Percentiles rank a stretch among this genome's conserved stretches.
Evolutionary conservation across 345 rosid genomes (phyloP).

Genomic region (Heritiera littoralis): DNA sequence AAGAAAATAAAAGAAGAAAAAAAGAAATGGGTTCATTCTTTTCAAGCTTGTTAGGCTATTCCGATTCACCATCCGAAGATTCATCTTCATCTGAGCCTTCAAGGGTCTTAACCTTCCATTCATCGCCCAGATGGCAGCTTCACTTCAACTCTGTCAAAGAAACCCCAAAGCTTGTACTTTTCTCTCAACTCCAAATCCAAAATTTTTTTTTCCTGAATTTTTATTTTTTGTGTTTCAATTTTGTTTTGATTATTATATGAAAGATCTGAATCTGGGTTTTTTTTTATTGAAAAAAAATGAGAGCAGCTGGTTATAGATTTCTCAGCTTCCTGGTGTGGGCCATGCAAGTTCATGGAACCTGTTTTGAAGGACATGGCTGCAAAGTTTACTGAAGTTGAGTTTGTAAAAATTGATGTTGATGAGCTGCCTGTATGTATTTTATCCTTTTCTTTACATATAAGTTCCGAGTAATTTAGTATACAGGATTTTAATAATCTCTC

Average conservation of each 20-base stretch:
- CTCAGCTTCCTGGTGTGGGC: constrained; percentile 89
- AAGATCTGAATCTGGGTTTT: constrained; percentile 20
- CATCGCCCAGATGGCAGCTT: constrained; percentile 71
- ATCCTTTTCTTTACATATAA: background rate
- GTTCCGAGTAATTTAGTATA: background rate
- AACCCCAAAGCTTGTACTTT: constrained; percentile 54
- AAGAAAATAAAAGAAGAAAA: background rate
- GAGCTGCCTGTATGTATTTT: constrained; percentile 57
- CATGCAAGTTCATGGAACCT: constrained; percentile 76
- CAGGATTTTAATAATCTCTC: background rate
- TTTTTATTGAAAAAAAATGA: background rate
- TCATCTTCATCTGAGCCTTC: constrained; percentile 33
- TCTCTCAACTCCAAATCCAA: constrained; percentile 1
- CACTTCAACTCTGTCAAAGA: constrained; percentile 69
- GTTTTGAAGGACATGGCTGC: constrained; percentile 45
- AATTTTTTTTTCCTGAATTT: background rate
- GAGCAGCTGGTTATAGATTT: constrained; percentile 75
- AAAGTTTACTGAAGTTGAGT: constrained; percentile 53
- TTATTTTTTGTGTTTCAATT: background rate
- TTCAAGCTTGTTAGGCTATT: constrained; percentile 27
- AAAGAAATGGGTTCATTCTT: constrained; percentile 46
- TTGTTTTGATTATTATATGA: background rate
- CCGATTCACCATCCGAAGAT: constrained; percentile 13
- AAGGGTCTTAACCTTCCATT: constrained; percentile 53
- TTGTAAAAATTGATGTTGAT: constrained; percentile 89